phyloP scores from a whole-genome alignment of 805 yeast species.

The Kluyveromyces dobzhanskii region DNA sequence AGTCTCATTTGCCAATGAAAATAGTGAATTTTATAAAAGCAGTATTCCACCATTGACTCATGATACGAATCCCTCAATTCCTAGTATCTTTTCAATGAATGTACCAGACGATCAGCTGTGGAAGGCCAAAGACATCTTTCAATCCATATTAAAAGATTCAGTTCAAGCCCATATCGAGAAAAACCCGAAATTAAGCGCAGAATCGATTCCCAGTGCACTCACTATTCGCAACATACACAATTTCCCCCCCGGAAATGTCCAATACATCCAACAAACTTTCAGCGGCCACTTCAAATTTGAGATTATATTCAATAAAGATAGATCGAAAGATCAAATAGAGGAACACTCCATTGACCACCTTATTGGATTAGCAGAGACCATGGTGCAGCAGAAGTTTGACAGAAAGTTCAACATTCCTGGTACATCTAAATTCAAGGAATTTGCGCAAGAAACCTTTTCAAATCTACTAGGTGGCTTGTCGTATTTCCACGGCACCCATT shows the following conservation, averaged over 20 bases:
- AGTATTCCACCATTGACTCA: slow-evolving; percentile 28
- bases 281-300: slow-evolving; percentile 71
- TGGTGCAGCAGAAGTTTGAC: slow-evolving; percentile 38
- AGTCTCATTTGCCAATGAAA: slow-evolving; percentile 51
- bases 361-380: slow-evolving; percentile 16
- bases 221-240: slow-evolving; percentile 49
- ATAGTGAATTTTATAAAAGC: slow-evolving; percentile 24
- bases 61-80: slow-evolving; percentile 45
- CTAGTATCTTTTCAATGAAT: slow-evolving; percentile 59
- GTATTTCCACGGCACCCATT: slow-evolving; percentile 73
- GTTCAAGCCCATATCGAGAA: slow-evolving; percentile 36
- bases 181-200: slow-evolving; percentile 24
- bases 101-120: slow-evolving; percentile 69
- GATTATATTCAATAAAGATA: slow-evolving; percentile 46
- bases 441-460: slow-evolving; percentile 74
- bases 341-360: slow-evolving; percentile 14
- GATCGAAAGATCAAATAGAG: slow-evolving; percentile 35
- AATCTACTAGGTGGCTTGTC: slow-evolving; percentile 87
- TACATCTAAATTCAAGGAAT: slow-evolving; percentile 34
- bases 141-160: slow-evolving; percentile 62
- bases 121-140: slow-evolving; percentile 70
- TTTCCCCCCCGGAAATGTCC: slow-evolving; percentile 64
- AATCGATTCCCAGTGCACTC: slow-evolving; percentile 36
- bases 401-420: slow-evolving; percentile 40
- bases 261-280: slow-evolving; percentile 68